Evolutionary conservation across 495 filamentous ascomycete species (phyloP).

Genomic region (Aspergillus funiculosus): DNA sequence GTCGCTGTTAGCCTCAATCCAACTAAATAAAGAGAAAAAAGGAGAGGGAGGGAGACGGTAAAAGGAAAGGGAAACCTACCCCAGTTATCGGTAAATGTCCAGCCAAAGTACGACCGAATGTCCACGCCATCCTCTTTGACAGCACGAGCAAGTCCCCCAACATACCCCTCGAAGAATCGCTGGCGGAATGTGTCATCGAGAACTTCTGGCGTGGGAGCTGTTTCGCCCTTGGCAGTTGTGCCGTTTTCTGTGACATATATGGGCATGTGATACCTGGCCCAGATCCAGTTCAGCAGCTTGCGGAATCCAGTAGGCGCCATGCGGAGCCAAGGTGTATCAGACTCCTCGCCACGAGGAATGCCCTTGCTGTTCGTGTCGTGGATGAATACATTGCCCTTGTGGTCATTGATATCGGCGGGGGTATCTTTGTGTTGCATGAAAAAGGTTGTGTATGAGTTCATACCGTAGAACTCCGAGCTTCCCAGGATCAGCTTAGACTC

Average conservation of each 20-base stretch:
- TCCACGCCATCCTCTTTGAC: slow-evolving; percentile 41
- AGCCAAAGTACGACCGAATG: slow-evolving; percentile 45
- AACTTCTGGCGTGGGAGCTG: slow-evolving; percentile 30
- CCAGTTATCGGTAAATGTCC: slow-evolving; percentile 46
- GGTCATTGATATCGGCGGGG: slow-evolving; percentile 37
- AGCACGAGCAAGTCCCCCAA: slow-evolving; percentile 40
- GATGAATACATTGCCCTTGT: slow-evolving; percentile 42
- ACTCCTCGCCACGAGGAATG: slow-evolving; percentile 40
- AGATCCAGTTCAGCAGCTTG: slow-evolving; percentile 43
- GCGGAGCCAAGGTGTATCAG: slow-evolving; percentile 43
- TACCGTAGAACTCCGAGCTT: slow-evolving; percentile 47
- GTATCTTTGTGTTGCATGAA: slow-evolving; percentile 38
- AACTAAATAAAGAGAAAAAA: too few species aligned
- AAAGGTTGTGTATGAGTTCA: slow-evolving; percentile 48
- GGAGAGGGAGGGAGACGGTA: background rate
- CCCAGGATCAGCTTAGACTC: slow-evolving; percentile 39
- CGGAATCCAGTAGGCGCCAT: slow-evolving; percentile 37
- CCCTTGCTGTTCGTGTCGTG: slow-evolving; percentile 42
- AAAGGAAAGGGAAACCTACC: slow-evolving; percentile 17
- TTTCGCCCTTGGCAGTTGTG: slow-evolving; percentile 42
- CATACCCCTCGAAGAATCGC: slow-evolving; percentile 42
- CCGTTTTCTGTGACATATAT: slow-evolving; percentile 51
- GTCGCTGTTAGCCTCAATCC: slow-evolving; percentile 7
- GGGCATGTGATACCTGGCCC: slow-evolving; percentile 36
- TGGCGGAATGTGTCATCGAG: slow-evolving; percentile 42